Conservation (phyloP, 2,329 filamentous ascomycete species). For the Ascochyta clinopodiicola region DNA sequence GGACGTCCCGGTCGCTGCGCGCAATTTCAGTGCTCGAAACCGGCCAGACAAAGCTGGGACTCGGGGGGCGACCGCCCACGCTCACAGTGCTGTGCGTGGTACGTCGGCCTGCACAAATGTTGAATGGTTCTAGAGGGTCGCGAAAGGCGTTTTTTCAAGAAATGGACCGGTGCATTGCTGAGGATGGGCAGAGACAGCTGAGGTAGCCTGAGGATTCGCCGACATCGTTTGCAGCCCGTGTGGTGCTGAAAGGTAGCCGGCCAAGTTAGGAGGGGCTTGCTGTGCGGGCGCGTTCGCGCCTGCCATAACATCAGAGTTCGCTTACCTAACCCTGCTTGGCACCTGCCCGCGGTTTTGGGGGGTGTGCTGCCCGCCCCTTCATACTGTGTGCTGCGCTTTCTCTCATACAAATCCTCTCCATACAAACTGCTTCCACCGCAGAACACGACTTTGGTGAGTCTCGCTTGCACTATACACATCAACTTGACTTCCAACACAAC, state of each 20-base stretch:
- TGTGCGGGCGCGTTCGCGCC: slow-evolving; percentile 13
- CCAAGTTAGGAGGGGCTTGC: slow-evolving; percentile 19
- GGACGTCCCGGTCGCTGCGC: slow-evolving; percentile 11
- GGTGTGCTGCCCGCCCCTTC: not conserved
- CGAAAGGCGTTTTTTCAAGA: not conserved
- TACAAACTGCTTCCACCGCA: slow-evolving; percentile 29
- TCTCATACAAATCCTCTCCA: slow-evolving; percentile 32
- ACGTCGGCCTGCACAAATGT: slow-evolving; percentile 9
- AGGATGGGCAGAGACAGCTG: slow-evolving; percentile 1
- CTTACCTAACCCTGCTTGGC: slow-evolving; percentile 14
- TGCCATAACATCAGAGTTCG: slow-evolving; percentile 19
- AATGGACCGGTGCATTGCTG: not conserved
- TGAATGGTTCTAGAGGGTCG: not conserved
- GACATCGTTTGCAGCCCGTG: slow-evolving; percentile 18
- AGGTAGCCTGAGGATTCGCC: slow-evolving; percentile 1
- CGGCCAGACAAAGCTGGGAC: slow-evolving; percentile 14
- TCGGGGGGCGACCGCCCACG: slow-evolving; percentile 2
- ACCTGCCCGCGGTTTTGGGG: slow-evolving; percentile 4
- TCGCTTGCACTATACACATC: slow-evolving; percentile 33
- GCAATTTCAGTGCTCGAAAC: slow-evolving; percentile 15
- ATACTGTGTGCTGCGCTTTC: slow-evolving; percentile 20
- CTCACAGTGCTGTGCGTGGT: slow-evolving; percentile 9
- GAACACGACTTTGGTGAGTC: slow-evolving; percentile 42
- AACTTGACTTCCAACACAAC: slow-evolving; percentile 27
- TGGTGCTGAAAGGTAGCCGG: slow-evolving; percentile 24